Conservation (phyloP, 2,329 filamentous ascomycete species). For the Macrophomina tecta region DNA sequence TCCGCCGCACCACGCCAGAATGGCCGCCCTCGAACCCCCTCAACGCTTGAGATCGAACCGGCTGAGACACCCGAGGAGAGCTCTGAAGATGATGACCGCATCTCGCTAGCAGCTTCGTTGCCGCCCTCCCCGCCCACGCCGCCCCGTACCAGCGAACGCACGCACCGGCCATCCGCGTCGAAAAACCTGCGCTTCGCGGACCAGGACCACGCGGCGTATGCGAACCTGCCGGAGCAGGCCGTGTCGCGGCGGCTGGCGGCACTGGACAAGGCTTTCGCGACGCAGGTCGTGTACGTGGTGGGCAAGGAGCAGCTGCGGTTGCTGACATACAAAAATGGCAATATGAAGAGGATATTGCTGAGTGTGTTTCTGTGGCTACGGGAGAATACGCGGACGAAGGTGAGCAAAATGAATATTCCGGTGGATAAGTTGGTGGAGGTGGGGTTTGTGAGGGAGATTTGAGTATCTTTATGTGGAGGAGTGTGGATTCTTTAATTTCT, state of each 20-base stretch:
- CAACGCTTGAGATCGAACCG: background rate
- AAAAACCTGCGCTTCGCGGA: conserved; percentile 21
- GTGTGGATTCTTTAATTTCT: no score
- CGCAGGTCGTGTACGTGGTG: conserved; percentile 59
- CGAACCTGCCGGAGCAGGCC: conserved; percentile 22
- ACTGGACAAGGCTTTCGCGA: conserved; percentile 52
- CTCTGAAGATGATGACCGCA: conserved; percentile 33
- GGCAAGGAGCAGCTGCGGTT: conserved; percentile 67
- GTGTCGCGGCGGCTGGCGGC: conserved; percentile 37
- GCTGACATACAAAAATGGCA: conserved; percentile 30
- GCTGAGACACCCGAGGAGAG: conserved; percentile 27
- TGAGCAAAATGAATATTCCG: conserved; percentile 66
- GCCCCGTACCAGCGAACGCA: background rate
- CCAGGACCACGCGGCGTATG: conserved; percentile 9
- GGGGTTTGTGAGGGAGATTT: conserved; percentile 72
- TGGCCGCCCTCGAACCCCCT: background rate
- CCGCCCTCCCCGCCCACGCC: background rate
- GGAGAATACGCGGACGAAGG: conserved; percentile 70
- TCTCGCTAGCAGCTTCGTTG: background rate
- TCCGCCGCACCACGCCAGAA: background rate
- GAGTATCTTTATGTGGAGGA: conserved; percentile 8
- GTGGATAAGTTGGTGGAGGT: conserved; percentile 70
- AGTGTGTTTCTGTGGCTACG: conserved; percentile 67
- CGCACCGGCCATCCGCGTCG: background rate
- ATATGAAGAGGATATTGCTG: conserved; percentile 53